Evolutionary conservation across 208 protist species (phyloP).

Genomic region (Sergeia podlipaevii): DNA sequence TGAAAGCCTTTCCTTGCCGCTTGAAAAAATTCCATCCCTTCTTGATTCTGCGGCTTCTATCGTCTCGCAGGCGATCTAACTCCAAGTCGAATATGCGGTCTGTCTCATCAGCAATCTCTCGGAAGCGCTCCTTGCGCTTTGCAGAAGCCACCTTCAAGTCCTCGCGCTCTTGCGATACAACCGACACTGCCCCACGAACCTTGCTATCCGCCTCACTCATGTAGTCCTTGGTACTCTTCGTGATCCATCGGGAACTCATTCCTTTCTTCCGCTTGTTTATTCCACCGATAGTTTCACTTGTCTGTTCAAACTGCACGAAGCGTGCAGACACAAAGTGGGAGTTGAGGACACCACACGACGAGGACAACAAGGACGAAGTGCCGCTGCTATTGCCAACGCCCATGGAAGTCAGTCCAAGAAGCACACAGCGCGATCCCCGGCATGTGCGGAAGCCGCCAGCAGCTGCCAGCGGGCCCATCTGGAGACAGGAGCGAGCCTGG

Average conservation of each 20-base stretch:
- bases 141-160: slow-evolving; percentile 9
- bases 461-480: neutral
- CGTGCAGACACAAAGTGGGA: slow-evolving; percentile 4
- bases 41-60: slow-evolving; percentile 36
- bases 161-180: slow-evolving; percentile 31
- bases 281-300: slow-evolving; percentile 54
- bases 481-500: no score
- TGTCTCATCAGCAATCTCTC: slow-evolving; percentile 37
- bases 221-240: slow-evolving; percentile 88
- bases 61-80: slow-evolving; percentile 69
- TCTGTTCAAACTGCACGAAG: slow-evolving; percentile 69
- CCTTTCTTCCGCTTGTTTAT: slow-evolving; percentile 59
- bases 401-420: neutral
- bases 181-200: neutral
- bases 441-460: neutral
- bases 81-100: slow-evolving; percentile 63
- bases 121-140: slow-evolving; percentile 12
- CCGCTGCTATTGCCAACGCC: neutral
- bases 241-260: slow-evolving; percentile 46
- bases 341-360: neutral
- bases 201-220: slow-evolving; percentile 64
- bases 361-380: neutral
- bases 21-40: slow-evolving; percentile 81
- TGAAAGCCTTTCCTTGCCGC: slow-evolving; percentile 72
- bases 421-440: neutral